Conservation (phyloP, 2,329 filamentous ascomycete species). For the Fusarium sp. region DNA sequence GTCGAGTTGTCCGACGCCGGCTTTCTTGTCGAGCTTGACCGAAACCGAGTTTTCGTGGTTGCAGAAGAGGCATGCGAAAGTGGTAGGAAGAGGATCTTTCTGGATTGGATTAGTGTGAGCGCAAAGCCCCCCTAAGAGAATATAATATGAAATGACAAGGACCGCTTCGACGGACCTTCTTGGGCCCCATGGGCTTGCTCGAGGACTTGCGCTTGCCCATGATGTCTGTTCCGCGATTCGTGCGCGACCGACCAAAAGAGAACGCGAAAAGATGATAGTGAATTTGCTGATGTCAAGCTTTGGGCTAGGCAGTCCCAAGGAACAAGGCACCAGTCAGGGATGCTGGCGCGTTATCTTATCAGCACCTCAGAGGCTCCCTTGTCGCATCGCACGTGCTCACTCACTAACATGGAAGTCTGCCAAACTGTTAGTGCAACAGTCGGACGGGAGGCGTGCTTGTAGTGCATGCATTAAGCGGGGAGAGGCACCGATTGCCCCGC, state of each 20-base stretch:
- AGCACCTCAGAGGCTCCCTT: slow-evolving; percentile 4
- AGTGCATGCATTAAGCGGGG: slow-evolving; percentile 45
- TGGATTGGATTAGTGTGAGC: slow-evolving; percentile 51
- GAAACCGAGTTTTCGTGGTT: slow-evolving; percentile 95
- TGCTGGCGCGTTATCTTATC: slow-evolving; percentile 47
- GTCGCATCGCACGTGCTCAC: slow-evolving; percentile 44
- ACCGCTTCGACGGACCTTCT: slow-evolving; percentile 71
- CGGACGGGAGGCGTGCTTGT: slow-evolving; percentile 23
- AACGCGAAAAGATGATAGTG: slow-evolving; percentile 38
- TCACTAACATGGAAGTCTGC: not conserved
- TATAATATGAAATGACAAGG: slow-evolving; percentile 3
- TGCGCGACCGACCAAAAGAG: slow-evolving; percentile 32
- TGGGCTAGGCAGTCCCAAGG: slow-evolving; percentile 28
- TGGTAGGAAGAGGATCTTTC: slow-evolving; percentile 80
- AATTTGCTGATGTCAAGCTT: slow-evolving; percentile 46
- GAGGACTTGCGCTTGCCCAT: slow-evolving; percentile 98
- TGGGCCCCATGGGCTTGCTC: slow-evolving; percentile 82
- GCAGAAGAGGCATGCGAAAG: slow-evolving; percentile 98
- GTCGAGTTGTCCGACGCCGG: slow-evolving; percentile 83
- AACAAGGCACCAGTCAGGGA: slow-evolving; percentile 36
- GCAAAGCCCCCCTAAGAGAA: slow-evolving; percentile 7
- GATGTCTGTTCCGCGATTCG: slow-evolving; percentile 40
- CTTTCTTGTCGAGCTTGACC: slow-evolving; percentile 94
- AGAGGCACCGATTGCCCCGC: slow-evolving; percentile 35
- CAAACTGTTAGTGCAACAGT: slow-evolving; percentile 17